Base-by-base conservation (phyloP, 2,329 filamentous ascomycete species). In the Ophiostoma perfectum region DNA sequence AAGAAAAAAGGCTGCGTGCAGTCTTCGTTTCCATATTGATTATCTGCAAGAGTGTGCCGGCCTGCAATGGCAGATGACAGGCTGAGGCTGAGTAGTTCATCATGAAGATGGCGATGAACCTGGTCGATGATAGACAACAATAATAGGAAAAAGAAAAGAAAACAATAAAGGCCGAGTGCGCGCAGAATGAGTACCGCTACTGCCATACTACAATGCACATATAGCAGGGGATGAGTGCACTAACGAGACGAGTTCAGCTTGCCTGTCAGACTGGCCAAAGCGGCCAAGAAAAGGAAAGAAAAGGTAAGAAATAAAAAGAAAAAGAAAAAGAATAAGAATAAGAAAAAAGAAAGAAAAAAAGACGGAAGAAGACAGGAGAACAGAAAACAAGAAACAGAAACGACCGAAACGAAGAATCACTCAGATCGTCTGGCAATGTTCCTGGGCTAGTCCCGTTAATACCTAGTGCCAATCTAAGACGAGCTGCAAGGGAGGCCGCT, bases 401-500 rank as follows among this genome's bases (percentile, higher is more conserved):
- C 27, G 27, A 2, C 27, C 27, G 27, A 27, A 12, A 45, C 9
- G 42, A 45, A 12, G 42, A 45, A 55, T 52, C 47, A 18, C n/a
- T 55, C 45, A 27, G 12, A 47, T 47, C 45, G 45, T 16, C 45
- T 47, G 14, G 9, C 49, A 18, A 27, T 38, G 55, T 60, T 38
- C 55, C 55, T 60, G 5, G 55, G 38, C 27, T 60, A 60, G 55
- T 39, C 55, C n/a, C 6, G 11, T 36, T 5, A 6, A 1, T 4
- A 18, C 2, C 16, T 60, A 60, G 55, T 12, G 4, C 27, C n/a
- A 12, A 55, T 49, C 47, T 38, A 14, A 38, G 11, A 38, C 18
- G 11, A 60, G 55, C 55, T 60, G 55, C 55, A 60, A 60, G 55
- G 55, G 55, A 60, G 55, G 55, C 55, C 55, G 27, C 55, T 60